Percentiles rank a stretch among this genome's conserved stretches.
These are phyloP conservation scores for Kwoniella dejecticola DNA, from an alignment of 768 basidiomycete genomes.

Conservation along the genomic window DNA sequence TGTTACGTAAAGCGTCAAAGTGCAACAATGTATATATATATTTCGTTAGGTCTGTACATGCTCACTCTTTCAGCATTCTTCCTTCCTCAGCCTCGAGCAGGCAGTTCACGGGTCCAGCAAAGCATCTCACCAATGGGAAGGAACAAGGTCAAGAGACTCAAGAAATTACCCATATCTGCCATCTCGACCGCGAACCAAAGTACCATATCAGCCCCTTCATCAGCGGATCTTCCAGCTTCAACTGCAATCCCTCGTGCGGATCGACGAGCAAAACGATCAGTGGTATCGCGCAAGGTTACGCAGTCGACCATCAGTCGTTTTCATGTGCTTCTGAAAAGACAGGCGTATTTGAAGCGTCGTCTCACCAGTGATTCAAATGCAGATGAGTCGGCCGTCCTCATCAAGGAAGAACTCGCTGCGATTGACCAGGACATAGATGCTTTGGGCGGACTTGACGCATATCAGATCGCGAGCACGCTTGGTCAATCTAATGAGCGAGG, in stretches of 20 bases:
- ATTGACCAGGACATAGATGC: slow-evolving; percentile 66
- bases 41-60: too few species aligned
- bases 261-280: not conserved
- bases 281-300: slow-evolving; percentile 59
- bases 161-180: slow-evolving; percentile 20
- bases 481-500: slow-evolving; percentile 81
- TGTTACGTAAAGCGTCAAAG: too few species aligned
- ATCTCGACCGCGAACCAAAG: too few species aligned
- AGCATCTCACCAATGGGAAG: not conserved
- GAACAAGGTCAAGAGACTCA: slow-evolving; percentile 8
- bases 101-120: too few species aligned
- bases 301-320: slow-evolving; percentile 75
- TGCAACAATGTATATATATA: too few species aligned
- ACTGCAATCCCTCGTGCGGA: too few species aligned
- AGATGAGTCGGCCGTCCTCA: slow-evolving; percentile 11
- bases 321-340: slow-evolving; percentile 75
- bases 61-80: too few species aligned
- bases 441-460: slow-evolving; percentile 76
- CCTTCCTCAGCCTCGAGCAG: too few species aligned
- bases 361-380: slow-evolving; percentile 1
- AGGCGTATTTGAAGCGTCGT: slow-evolving; percentile 61
- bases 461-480: slow-evolving; percentile 78
- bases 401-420: slow-evolving; percentile 37
- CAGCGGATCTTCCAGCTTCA: too few species aligned
- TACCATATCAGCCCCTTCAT: too few species aligned